Percentiles rank a stretch among this genome's conserved stretches.
Conservation (phyloP, 345 rosid genomes). For the Gossypium longicalyx region DNA sequence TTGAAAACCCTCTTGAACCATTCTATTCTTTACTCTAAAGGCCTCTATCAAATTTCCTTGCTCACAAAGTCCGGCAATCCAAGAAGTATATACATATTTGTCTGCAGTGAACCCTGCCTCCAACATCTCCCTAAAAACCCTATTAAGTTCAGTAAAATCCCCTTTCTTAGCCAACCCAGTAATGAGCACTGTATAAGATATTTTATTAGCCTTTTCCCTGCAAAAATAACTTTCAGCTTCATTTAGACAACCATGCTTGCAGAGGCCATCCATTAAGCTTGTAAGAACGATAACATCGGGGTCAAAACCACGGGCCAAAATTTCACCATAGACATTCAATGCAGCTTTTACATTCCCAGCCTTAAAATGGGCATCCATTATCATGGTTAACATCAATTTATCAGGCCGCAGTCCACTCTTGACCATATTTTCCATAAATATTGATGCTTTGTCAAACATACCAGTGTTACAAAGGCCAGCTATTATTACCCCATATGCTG, state of each 20-base stretch:
- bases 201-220: constrained; percentile 36
- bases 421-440: constrained; percentile 28
- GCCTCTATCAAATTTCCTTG: constrained; percentile 41
- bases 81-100: constrained; percentile 45
- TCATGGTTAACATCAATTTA: constrained; percentile 32
- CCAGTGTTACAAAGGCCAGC: constrained; percentile 36
- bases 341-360: constrained; percentile 32
- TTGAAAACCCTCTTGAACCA: constrained; percentile 42
- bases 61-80: constrained; percentile 43
- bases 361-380: constrained; percentile 39
- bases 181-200: constrained; percentile 37
- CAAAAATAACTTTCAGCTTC: constrained; percentile 41
- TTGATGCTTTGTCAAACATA: constrained; percentile 26
- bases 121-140: constrained; percentile 27
- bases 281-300: constrained; percentile 39
- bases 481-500: constrained; percentile 31
- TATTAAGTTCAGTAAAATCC: constrained; percentile 40
- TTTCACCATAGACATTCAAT: constrained; percentile 18
- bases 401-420: constrained; percentile 32
- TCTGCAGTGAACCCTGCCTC: constrained; percentile 38
- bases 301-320: constrained; percentile 33
- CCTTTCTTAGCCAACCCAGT: constrained; percentile 37
- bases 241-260: constrained; percentile 30
- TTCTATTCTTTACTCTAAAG: constrained; percentile 35
- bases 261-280: constrained; percentile 39